Evolutionary conservation across 768 basidiomycete genomes (phyloP).

Genomic region (Mycena venus): DNA sequence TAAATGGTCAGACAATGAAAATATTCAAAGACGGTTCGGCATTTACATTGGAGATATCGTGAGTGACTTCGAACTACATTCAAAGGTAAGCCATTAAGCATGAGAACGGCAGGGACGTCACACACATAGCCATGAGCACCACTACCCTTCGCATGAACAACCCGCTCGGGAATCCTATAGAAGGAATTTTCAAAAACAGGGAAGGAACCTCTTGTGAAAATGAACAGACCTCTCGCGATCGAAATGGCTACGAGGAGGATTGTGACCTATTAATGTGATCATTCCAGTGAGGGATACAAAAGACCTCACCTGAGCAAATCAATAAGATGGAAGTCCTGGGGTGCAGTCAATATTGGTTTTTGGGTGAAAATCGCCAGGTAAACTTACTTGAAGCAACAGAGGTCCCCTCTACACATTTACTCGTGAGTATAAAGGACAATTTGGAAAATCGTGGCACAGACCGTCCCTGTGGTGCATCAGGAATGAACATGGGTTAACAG

Average conservation of each 20-base stretch:
- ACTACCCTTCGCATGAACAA: slow-evolving; percentile 35
- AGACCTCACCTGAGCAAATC: slow-evolving; percentile 3
- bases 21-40: neutral
- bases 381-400: slow-evolving; percentile 27
- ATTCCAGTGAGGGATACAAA: too few species aligned
- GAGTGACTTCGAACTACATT: slow-evolving; percentile 31
- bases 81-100: neutral
- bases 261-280: too few species aligned
- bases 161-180: slow-evolving; percentile 29
- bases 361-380: neutral
- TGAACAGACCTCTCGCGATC: neutral
- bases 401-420: slow-evolving; percentile 17
- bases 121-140: slow-evolving; percentile 32
- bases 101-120: neutral
- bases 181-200: neutral
- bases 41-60: slow-evolving; percentile 30
- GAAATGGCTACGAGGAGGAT: neutral
- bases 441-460: neutral
- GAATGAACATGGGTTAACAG: neutral
- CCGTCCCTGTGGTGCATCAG: slow-evolving; percentile 10
- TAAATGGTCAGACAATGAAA: neutral
- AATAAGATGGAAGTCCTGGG: slow-evolving; percentile 30
- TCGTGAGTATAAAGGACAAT: neutral
- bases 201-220: neutral
- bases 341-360: neutral